phyloP scores from a whole-genome alignment of 371 early-diverging fungal genomes.

The Syncephalis plumigaleata region DNA sequence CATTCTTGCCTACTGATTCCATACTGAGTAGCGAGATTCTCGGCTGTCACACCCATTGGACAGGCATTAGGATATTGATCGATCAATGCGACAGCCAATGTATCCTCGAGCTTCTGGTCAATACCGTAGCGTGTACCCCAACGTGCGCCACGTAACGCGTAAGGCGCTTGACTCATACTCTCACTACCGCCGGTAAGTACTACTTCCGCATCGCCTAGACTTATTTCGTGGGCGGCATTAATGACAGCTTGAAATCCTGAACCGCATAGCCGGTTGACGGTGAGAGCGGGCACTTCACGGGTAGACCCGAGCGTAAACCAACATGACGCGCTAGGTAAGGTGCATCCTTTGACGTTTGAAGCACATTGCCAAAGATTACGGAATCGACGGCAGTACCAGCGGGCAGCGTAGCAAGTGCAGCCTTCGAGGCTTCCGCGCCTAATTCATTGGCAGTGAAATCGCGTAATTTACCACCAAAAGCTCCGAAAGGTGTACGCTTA shows the following conservation, averaged over 20 bases:
- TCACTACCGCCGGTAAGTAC: slow-evolving; percentile 89
- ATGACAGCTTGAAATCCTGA: slow-evolving; percentile 91
- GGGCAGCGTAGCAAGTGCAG: slow-evolving; percentile 63
- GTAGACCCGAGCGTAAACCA: slow-evolving; percentile 71
- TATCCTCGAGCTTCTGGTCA: slow-evolving; percentile 75
- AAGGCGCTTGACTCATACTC: slow-evolving; percentile 85
- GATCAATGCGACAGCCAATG: slow-evolving; percentile 65
- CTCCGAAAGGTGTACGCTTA: slow-evolving; percentile 45
- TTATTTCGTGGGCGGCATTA: slow-evolving; percentile 82
- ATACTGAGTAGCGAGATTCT: slow-evolving; percentile 80
- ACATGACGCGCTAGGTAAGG: slow-evolving; percentile 88
- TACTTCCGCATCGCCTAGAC: slow-evolving; percentile 61
- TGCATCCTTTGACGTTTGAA: slow-evolving; percentile 68
- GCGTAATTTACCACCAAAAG: slow-evolving; percentile 47
- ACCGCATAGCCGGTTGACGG: slow-evolving; percentile 91
- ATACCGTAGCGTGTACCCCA: slow-evolving; percentile 76
- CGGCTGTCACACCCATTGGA: slow-evolving; percentile 95
- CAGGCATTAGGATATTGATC: slow-evolving; percentile 72
- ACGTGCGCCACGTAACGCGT: slow-evolving; percentile 55
- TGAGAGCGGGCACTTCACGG: slow-evolving; percentile 68
- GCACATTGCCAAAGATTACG: slow-evolving; percentile 89
- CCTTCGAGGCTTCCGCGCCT: slow-evolving; percentile 80
- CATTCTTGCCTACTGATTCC: slow-evolving; percentile 64
- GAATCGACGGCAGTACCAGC: slow-evolving; percentile 58
- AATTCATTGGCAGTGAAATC: slow-evolving; percentile 66